Conservation (phyloP, 2,329 filamentous ascomycete species). For the Geosmithia morbida region DNA sequence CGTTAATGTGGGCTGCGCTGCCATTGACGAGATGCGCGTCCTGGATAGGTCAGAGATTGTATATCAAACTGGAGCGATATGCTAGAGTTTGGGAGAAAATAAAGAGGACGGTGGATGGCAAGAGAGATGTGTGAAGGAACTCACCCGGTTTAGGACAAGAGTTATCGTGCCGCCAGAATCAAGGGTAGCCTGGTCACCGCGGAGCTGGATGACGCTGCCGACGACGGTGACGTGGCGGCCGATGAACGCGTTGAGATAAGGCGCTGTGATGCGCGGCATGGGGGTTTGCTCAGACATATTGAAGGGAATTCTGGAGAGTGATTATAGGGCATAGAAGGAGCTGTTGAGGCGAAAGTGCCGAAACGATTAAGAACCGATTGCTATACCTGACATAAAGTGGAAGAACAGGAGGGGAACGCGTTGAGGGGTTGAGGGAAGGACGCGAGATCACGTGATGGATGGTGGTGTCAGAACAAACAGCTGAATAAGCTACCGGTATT, state of each 20-base stretch:
- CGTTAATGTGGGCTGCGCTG: conserved; percentile 63
- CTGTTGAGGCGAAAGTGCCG: neutral
- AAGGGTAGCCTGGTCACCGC: conserved; percentile 66
- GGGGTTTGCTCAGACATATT: conserved; percentile 52
- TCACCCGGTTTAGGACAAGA: conserved; percentile 57
- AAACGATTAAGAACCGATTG: neutral
- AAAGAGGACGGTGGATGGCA: neutral
- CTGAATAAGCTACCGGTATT: too few relatives aligned
- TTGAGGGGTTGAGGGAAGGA: conserved; percentile 1
- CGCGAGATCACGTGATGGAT: conserved; percentile 1
- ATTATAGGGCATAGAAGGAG: neutral
- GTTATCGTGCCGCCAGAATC: conserved; percentile 70
- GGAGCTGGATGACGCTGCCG: conserved; percentile 71
- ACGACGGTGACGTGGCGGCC: conserved; percentile 67
- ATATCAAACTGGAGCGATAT: too few relatives aligned
- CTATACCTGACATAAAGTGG: neutral
- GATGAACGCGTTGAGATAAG: conserved; percentile 65
- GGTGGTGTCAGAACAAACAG: too few relatives aligned
- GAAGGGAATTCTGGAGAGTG: neutral
- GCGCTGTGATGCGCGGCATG: conserved; percentile 70
- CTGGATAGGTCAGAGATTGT: conserved; percentile 21
- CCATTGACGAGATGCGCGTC: conserved; percentile 56
- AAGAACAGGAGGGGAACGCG: neutral
- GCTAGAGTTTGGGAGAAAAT: too few relatives aligned
- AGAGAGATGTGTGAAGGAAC: neutral